Evolutionary conservation across 805 yeast species (phyloP), one percentile per base, ranked within the genome.

Genomic region (Cyberlindnera amylophila): DNA sequence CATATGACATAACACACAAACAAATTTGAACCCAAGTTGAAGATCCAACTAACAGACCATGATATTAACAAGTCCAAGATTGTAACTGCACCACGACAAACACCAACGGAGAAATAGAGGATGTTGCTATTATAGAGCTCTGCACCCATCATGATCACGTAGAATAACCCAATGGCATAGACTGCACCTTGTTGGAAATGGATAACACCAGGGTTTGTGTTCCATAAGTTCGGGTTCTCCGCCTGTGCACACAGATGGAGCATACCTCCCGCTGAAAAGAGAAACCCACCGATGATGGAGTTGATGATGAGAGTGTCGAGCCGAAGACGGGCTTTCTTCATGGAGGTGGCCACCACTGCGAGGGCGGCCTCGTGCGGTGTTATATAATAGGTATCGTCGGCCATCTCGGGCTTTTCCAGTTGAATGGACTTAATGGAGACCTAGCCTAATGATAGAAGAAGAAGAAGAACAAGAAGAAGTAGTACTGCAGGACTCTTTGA

Each of bases 361-460:
- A 86, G 62, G 0, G 93, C 93, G 3, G 91, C 81, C 54, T 86
- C 95, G 63, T 85, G 81, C 6, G 91, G 86, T 4, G 88, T 78
- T 38, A 83, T 71, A 54, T 83, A 86, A 51, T 70, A 65, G 2
- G 75, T 66, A 51, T 78, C 83, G 53, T 65, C 71, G 11, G 60
- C 62, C 67, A 66, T 65, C n/a, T n/a, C n/a, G n/a, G 17, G 30
- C 30, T 27, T n/a, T n/a, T n/a, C n/a, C 24, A 21, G 24, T 21
- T 21, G 24, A 21, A 21, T 21, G 24, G 24, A n/a, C n/a, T n/a
- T n/a, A n/a, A n/a, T n/a, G n/a, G n/a, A n/a, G n/a, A n/a, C n/a
- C n/a, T n/a, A n/a, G n/a, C n/a, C n/a, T n/a, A n/a, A n/a, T n/a
- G n/a, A n/a, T n/a, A n/a, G n/a, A n/a, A n/a, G n/a, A n/a, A n/a